Percentiles rank a stretch among this genome's conserved stretches.
Evolutionary conservation across 192 early-diverging fungal species (phyloP).

Genomic region (Coemansia biformis): DNA sequence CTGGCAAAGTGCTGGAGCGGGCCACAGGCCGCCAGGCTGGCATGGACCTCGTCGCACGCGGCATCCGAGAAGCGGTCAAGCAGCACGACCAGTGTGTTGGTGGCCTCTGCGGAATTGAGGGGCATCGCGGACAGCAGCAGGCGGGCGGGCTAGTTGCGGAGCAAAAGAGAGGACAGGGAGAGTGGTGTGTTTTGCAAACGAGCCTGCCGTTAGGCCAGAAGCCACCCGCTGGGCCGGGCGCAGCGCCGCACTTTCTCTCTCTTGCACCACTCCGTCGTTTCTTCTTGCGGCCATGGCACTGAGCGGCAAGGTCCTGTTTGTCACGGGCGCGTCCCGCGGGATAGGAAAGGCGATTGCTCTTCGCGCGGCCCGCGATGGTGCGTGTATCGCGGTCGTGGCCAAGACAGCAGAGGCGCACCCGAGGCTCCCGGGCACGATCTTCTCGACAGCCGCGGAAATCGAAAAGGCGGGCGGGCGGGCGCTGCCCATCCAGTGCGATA

Average conservation of each 20-base stretch:
- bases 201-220: too few species aligned
- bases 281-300: too few species aligned
- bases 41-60: constrained; percentile 10
- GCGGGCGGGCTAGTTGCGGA: not conserved
- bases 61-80: constrained; percentile 21
- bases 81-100: constrained; percentile 41
- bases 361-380: constrained; percentile 62
- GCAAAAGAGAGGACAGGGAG: not conserved
- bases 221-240: too few species aligned
- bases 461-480: constrained; percentile 69
- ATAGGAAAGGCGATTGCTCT: constrained; percentile 75
- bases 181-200: too few species aligned
- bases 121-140: not conserved
- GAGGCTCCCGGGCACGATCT: constrained; percentile 80
- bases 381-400: constrained; percentile 65
- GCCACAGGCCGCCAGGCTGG: constrained; percentile 23
- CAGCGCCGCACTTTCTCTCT: too few species aligned
- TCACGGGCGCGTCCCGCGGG: constrained; percentile 61
- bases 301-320: constrained; percentile 54
- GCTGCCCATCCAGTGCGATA: constrained; percentile 75
- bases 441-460: constrained; percentile 68
- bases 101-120: constrained; percentile 21
- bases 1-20: constrained; percentile 42
- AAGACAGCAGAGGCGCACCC: constrained; percentile 67
- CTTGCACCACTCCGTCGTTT: too few species aligned